A percentile compares a stretch with the other conserved stretches of the same genome.
Conservation (phyloP, 192 early-diverging fungal species). For the Dissophora ornata region DNA sequence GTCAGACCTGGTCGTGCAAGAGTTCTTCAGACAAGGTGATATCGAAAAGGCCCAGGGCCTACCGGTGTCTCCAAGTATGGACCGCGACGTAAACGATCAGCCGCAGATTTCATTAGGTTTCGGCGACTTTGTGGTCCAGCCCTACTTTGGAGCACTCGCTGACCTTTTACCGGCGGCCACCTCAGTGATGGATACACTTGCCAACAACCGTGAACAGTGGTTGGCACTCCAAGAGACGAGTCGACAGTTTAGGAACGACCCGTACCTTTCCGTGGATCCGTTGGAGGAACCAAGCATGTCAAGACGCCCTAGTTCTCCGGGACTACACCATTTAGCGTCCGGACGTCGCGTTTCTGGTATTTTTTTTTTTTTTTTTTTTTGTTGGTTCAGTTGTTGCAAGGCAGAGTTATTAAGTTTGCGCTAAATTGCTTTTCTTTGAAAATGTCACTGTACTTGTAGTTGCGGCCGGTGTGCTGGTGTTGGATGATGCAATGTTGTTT, state of each 20-base stretch:
- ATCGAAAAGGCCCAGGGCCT: conserved; percentile 78
- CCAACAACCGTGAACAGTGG: conserved; percentile 71
- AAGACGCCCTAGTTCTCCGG: conserved; percentile 23
- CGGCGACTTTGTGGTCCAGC: conserved; percentile 86
- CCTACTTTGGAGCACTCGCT: conserved; percentile 85
- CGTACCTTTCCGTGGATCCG: conserved; percentile 23
- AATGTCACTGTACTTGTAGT: conserved; percentile 8
- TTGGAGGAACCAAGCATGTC: conserved; percentile 6
- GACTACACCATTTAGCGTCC: conserved; percentile 3
- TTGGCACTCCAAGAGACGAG: conserved; percentile 49
- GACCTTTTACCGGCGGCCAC: conserved; percentile 77
- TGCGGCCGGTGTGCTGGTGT: conserved; percentile 42
- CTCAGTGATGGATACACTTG: conserved; percentile 65
- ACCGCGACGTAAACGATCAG: conserved; percentile 78
- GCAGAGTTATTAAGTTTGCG: too few species aligned
- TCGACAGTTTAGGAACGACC: conserved; percentile 24
- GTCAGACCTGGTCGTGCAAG: conserved; percentile 88
- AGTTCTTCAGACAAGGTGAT: conserved; percentile 92
- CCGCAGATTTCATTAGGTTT: conserved; percentile 85
- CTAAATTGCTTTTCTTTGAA: neutral
- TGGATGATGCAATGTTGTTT: conserved; percentile 31
- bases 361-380: neutral
- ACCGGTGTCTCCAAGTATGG: conserved; percentile 92
- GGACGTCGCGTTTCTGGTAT: conserved; percentile 49
- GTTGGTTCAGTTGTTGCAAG: neutral